These are phyloP conservation scores for Fusarium neocosmosporiellum DNA, from an alignment of 2,329 filamentous ascomycete genomes.

Conservation along the genomic window DNA sequence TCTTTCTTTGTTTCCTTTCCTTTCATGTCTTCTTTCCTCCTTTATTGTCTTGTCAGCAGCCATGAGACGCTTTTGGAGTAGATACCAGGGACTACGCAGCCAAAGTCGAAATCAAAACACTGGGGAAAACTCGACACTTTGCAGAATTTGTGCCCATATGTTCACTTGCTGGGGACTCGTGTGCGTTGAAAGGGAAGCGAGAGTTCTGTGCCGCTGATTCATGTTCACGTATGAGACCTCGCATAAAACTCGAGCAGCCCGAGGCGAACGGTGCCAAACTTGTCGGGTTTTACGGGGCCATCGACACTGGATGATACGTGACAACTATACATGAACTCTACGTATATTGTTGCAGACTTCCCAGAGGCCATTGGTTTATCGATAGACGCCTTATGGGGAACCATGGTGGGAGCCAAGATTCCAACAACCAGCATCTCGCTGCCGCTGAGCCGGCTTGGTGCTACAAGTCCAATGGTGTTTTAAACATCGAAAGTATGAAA, in stretches of 20 bases:
- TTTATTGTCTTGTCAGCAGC: neutral
- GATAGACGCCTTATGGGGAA: neutral
- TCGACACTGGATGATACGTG: neutral
- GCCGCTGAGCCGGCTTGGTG: neutral
- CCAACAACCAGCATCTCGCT: neutral
- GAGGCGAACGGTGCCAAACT: neutral
- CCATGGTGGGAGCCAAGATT: neutral
- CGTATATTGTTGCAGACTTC: neutral
- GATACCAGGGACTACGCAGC: slow-evolving; percentile 23
- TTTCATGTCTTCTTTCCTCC: neutral
- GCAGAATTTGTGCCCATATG: neutral
- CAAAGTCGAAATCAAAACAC: slow-evolving; percentile 9
- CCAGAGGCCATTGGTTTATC: neutral
- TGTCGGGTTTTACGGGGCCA: neutral
- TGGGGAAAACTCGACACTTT: neutral
- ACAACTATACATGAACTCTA: neutral
- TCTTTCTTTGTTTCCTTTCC: neutral
- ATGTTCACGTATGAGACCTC: neutral
- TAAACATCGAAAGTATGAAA: neutral
- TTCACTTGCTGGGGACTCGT: neutral
- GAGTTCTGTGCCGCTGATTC: neutral
- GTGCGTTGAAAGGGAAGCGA: neutral
- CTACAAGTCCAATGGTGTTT: neutral
- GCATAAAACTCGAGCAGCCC: neutral
- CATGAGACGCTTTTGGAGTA: slow-evolving; percentile 20